Base-by-base conservation (phyloP, 2,329 filamentous ascomycete species). In the Hypocrella siamensis region DNA sequence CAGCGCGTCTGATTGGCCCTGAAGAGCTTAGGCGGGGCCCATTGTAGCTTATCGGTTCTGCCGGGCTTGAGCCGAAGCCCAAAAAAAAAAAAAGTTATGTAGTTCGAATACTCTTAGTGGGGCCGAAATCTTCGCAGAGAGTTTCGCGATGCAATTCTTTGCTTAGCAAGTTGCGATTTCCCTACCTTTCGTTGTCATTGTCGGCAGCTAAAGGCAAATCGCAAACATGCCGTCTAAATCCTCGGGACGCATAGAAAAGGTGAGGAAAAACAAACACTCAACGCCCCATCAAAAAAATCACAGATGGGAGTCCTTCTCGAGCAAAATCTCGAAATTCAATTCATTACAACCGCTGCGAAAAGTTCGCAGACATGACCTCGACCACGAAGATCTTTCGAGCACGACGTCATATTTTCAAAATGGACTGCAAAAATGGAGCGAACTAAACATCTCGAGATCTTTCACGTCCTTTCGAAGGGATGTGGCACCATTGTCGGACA, bases 271-370 rank as follows among this genome's bases (percentile, higher is more conserved):
- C 40, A 84, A 80, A 51, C 67, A 68, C 38, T 67, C 68, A 41
- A 92, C 83, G 17, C 63, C 66, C 31, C 81, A 85, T 43, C 75
- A 78, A 39, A 86, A 83, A 49, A 79, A 83, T 32, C 83, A 94
- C 58, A 71, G 82, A 51, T 96, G 84, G 72, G 80, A 94, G 58
- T 79, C 82, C 39, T 96, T 96, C 58, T 82, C 79, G 37, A 72
- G 78, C 49, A 90, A 92, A 54, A 82, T 96, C 52, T 74, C 82
- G 40, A 90, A 86, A 54, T 71, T 96, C 49, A 90, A 83, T 57
- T 74, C 74, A 19, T 68, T 98, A 58, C 88, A 98, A 47, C 90
- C 90, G 28, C 70, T 98, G 43, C 84, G 90, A 55, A 79, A 79
- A 58, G 79, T 92, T 46, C 82, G 85, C 56, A 79, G 79, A 52